A percentile compares a stretch with the other conserved stretches of the same genome.
Conservation (phyloP, 768 basidiomycete genomes). For the Galerina marginata region DNA sequence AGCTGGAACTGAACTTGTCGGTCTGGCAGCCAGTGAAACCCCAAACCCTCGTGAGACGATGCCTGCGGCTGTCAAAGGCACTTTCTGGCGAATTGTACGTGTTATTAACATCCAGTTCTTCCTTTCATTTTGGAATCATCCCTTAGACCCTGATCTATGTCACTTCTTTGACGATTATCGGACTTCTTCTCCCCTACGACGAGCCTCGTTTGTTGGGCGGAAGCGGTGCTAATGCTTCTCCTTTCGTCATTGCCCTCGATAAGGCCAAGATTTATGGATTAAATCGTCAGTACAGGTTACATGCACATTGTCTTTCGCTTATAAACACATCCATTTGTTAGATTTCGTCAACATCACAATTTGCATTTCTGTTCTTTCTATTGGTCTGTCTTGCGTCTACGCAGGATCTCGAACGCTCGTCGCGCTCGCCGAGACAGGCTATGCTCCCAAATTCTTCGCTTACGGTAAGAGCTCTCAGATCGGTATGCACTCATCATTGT, state of each 20-base stretch:
- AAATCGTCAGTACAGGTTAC: slow-evolving; percentile 35
- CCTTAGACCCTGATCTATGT: slow-evolving; percentile 50
- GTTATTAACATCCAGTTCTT: background rate
- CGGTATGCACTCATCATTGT: background rate
- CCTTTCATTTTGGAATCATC: background rate
- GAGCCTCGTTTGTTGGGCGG: slow-evolving; percentile 43
- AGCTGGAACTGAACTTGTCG: slow-evolving; percentile 54
- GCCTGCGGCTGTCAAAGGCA: slow-evolving; percentile 52
- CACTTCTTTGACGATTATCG: slow-evolving; percentile 48
- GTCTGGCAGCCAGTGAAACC: slow-evolving; percentile 52
- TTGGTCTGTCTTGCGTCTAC: slow-evolving; percentile 51
- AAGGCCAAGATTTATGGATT: slow-evolving; percentile 46
- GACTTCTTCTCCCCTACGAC: slow-evolving; percentile 42
- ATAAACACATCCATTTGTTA: slow-evolving; percentile 9
- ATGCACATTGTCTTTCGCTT: background rate
- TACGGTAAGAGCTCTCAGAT: slow-evolving; percentile 30
- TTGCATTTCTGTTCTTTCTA: slow-evolving; percentile 51
- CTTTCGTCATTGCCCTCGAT: slow-evolving; percentile 50
- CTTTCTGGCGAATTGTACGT: slow-evolving; percentile 53
- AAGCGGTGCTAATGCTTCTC: slow-evolving; percentile 47
- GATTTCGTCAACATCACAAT: slow-evolving; percentile 50
- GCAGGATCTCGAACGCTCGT: slow-evolving; percentile 51
- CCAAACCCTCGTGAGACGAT: slow-evolving; percentile 49
- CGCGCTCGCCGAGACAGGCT: slow-evolving; percentile 52
- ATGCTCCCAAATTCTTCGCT: slow-evolving; percentile 47